Evolutionary conservation across 2,329 filamentous ascomycete genomes (phyloP).

Genomic region (Nigrospora oryzae): DNA sequence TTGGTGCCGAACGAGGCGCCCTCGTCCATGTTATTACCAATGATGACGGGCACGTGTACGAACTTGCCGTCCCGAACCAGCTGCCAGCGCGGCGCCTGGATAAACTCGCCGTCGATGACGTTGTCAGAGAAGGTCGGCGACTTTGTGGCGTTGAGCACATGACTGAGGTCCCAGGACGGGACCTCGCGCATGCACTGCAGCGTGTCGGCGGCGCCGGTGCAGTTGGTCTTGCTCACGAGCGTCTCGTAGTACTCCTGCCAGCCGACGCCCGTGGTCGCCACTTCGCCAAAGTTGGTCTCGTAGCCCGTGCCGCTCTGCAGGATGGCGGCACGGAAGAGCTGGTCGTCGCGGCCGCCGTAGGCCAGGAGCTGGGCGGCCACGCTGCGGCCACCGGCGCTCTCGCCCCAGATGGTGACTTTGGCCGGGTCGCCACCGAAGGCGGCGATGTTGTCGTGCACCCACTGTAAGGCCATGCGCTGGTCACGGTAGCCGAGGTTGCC

Average conservation of each 20-base stretch:
- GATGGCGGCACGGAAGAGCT: conserved; percentile 36
- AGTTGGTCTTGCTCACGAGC: not conserved
- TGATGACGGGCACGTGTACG: not conserved
- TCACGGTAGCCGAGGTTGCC: conserved; percentile 46
- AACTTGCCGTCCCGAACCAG: not conserved
- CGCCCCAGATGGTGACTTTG: conserved; percentile 44
- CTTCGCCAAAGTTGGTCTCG: conserved; percentile 1
- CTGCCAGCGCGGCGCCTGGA: not conserved
- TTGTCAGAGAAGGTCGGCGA: not conserved
- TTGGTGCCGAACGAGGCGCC: not conserved
- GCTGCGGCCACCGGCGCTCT: conserved; percentile 34
- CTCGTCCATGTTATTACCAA: conserved; percentile 1
- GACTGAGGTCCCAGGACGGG: not conserved
- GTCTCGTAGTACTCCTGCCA: not conserved
- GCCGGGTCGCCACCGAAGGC: conserved; percentile 41
- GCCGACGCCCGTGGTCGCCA: not conserved
- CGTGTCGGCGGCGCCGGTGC: not conserved
- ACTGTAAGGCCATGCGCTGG: conserved; percentile 39
- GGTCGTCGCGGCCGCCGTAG: conserved; percentile 29
- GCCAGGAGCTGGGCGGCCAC: conserved; percentile 25
- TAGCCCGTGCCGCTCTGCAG: conserved; percentile 2
- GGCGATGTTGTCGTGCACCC: conserved; percentile 42
- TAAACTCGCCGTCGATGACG: not conserved
- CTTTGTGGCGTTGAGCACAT: not conserved
- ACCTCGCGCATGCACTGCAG: not conserved